Evolutionary conservation across 495 filamentous ascomycete genomes (phyloP), one percentile per base, ranked within the genome.

Genomic region (Bacidia rubella): DNA sequence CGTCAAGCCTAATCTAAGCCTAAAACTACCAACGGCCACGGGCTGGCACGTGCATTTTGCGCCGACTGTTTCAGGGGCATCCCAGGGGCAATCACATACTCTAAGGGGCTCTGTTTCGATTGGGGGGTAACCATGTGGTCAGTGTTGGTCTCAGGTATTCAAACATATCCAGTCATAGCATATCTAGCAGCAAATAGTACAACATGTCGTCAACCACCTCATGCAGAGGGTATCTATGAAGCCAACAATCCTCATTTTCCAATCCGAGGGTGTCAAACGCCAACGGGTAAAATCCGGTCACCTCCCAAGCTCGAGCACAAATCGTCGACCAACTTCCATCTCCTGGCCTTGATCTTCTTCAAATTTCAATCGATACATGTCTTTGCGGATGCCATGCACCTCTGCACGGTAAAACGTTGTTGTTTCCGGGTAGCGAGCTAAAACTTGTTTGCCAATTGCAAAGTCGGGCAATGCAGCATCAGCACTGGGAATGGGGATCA

Each of bases 401-500:
- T 96, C 90, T 11, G 93, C 92, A 60, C 87, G 82, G 65, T 99
- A 99, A 61, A 99, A 99, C 0, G 90, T 96, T 1, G 92, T 95
- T 10, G 93, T 99, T 52, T 88, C 83, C 0, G 87, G 87, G 61
- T 94, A 94, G 38, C 86, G 70, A 0, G 87, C 87, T 49, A 94
- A 68, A 25, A 94, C 87, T 21, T 79, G 79, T 61, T 85, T 89
- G 12, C 89, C 89, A 50, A 78, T 68, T 1, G 90, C 73, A 59
- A 90, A 90, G 11, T 83, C 77, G 1, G 79, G 72, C 43, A 95
- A 63, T 5, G 70, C 69, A 27, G 71, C 68, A 45, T 64, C 73
- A 44, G 70, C 65, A 9, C 69, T 74, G 2, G 87, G 87, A 42
- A 98, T 95, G 7, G 86, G 80, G 27, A 96, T 90, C 67, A 97